Percentiles rank a stretch among this genome's conserved stretches.
These are phyloP conservation scores for Schizophyllum amplum DNA, from an alignment of 1,284 basidiomycete species.

Conservation along the genomic window DNA sequence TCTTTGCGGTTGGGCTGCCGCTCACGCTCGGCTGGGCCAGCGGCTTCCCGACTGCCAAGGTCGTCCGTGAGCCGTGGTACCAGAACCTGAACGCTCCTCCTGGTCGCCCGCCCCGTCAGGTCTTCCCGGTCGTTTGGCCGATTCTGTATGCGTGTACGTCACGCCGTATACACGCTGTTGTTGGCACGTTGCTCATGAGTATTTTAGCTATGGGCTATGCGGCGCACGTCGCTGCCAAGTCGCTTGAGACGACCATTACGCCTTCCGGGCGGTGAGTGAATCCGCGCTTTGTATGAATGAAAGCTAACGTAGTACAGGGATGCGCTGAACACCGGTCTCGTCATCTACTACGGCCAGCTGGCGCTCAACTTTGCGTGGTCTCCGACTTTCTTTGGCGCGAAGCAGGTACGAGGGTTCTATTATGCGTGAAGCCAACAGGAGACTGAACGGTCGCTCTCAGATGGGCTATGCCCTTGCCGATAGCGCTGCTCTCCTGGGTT, in stretches of 20 bases:
- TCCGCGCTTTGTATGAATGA: background rate
- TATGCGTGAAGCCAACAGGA: background rate
- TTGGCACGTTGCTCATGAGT: background rate
- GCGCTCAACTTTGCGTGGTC: conserved; percentile 65
- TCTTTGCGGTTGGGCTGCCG: conserved; percentile 56
- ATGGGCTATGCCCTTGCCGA: conserved; percentile 53
- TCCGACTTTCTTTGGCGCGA: conserved; percentile 62
- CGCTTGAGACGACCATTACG: conserved; percentile 40
- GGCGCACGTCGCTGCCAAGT: conserved; percentile 55
- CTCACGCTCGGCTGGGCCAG: conserved; percentile 48
- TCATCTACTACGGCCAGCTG: conserved; percentile 66
- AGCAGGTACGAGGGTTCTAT: conserved; percentile 27
- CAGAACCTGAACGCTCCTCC: conserved; percentile 39
- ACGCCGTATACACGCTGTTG: conserved; percentile 1
- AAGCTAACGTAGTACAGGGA: conserved; percentile 23
- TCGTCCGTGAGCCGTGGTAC: conserved; percentile 49
- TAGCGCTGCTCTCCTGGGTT: conserved; percentile 50
- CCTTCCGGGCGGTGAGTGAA: conserved; percentile 29
- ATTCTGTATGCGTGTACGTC: conserved; percentile 35
- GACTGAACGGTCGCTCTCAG: conserved; percentile 19
- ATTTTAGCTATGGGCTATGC: conserved; percentile 61
- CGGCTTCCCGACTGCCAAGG: conserved; percentile 40
- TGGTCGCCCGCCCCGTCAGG: conserved; percentile 37
- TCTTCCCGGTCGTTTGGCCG: conserved; percentile 58
- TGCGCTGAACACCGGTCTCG: conserved; percentile 43